Percentiles rank a stretch among this genome's conserved stretches.
phyloP scores from a whole-genome alignment of 2,329 filamentous ascomycete genomes.

The Pseudomassariella vexata region DNA sequence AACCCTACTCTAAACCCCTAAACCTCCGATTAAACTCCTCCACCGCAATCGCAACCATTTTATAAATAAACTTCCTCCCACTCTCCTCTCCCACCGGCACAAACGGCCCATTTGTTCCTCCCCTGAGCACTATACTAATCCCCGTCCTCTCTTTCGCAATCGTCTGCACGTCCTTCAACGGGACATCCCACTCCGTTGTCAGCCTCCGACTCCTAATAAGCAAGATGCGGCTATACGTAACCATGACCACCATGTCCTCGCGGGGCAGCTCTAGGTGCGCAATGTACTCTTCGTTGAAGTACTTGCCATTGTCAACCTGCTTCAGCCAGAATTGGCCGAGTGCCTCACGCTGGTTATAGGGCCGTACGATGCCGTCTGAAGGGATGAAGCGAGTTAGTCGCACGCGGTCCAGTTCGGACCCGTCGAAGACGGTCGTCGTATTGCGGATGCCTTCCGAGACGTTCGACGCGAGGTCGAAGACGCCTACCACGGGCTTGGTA shows the following conservation, averaged over 20 bases:
- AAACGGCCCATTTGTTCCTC: constrained; percentile 89
- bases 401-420: constrained; percentile 87
- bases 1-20: constrained; percentile 34
- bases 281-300: constrained; percentile 97
- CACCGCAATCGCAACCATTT: constrained; percentile 60
- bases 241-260: constrained; percentile 83
- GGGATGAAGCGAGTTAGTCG: constrained; percentile 91
- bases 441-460: constrained; percentile 97
- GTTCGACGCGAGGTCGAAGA: constrained; percentile 94
- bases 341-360: constrained; percentile 90
- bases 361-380: constrained; percentile 85
- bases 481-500: constrained; percentile 93
- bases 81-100: constrained; percentile 90
- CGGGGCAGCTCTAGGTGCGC: constrained; percentile 88
- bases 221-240: constrained; percentile 84
- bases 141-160: constrained; percentile 96
- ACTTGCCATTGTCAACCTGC: constrained; percentile 93
- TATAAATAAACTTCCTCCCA: constrained; percentile 56
- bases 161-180: constrained; percentile 91
- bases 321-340: constrained; percentile 98
- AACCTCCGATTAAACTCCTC: constrained; percentile 63
- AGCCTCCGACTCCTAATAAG: constrained; percentile 82
- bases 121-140: constrained; percentile 80
- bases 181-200: constrained; percentile 91
- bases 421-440: constrained; percentile 96